A percentile compares a stretch with the other conserved stretches of the same genome.
These are phyloP conservation scores for Wallemia ichthyophaga DNA, from an alignment of 1,284 basidiomycete genomes.

Conservation along the genomic window DNA sequence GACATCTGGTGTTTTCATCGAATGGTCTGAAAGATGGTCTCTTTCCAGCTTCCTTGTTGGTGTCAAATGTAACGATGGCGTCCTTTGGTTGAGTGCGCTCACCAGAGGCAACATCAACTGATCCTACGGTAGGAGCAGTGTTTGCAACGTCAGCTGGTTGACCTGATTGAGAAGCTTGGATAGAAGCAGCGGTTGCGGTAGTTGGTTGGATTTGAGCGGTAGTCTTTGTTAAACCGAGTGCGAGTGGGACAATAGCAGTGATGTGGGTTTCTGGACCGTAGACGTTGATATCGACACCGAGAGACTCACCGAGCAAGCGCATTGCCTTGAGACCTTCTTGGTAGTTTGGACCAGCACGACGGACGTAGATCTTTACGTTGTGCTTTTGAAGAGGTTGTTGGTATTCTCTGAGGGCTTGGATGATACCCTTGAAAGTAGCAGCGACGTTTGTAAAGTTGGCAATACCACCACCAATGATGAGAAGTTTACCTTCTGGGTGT, in stretches of 20 bases:
- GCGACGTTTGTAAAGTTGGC: slow-evolving; percentile 99
- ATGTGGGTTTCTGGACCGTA: slow-evolving; percentile 97
- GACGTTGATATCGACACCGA: slow-evolving; percentile 87
- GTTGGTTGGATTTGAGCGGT: slow-evolving; percentile 18
- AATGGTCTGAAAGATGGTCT: slow-evolving; percentile 68
- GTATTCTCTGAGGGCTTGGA: slow-evolving; percentile 81
- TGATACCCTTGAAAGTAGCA: slow-evolving; percentile 98
- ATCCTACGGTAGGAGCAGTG: slow-evolving; percentile 25
- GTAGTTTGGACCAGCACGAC: slow-evolving; percentile 97
- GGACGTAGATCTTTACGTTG: slow-evolving; percentile 74
- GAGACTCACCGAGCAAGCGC: slow-evolving; percentile 84
- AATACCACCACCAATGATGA: slow-evolving; percentile 98
- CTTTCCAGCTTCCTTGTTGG: slow-evolving; percentile 8
- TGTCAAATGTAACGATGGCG: slow-evolving; percentile 60
- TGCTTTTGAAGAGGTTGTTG: slow-evolving; percentile 56
- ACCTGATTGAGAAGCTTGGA: slow-evolving; percentile 9
- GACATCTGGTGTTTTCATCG: slow-evolving; percentile 67
- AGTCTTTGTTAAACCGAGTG: slow-evolving; percentile 39
- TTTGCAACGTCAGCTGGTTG: slow-evolving; percentile 9
- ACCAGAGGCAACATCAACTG: slow-evolving; percentile 40
- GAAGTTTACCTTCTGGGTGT: slow-evolving; percentile 66
- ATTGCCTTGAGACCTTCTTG: slow-evolving; percentile 98
- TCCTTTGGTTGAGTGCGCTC: slow-evolving; percentile 56
- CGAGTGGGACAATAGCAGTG: slow-evolving; percentile 91
- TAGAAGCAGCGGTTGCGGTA: slow-evolving; percentile 13